These are phyloP conservation scores for Lepidopterella palustris DNA, from an alignment of 495 filamentous ascomycete species.

Conservation along the genomic window DNA sequence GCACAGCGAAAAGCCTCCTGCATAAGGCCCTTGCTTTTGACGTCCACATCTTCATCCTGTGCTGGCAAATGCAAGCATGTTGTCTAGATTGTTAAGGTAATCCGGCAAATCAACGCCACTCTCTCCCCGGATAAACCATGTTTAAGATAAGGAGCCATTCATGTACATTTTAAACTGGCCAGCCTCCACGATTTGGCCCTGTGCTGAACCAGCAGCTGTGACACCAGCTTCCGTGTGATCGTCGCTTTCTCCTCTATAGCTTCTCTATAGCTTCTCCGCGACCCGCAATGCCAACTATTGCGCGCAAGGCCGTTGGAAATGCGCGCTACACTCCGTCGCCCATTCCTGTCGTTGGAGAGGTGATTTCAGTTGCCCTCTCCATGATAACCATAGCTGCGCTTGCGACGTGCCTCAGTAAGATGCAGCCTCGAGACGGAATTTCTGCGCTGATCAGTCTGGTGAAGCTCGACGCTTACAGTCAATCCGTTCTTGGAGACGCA, in stretches of 20 bases:
- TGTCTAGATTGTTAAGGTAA: neutral
- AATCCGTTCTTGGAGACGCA: conserved; percentile 39
- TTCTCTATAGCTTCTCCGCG: neutral
- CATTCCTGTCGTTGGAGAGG: conserved; percentile 31
- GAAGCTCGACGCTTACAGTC: conserved; percentile 19
- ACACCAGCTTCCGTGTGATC: neutral
- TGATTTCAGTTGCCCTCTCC: conserved; percentile 41
- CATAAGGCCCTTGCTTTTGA: neutral
- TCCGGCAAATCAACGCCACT: neutral
- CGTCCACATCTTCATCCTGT: neutral
- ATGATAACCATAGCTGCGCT: conserved; percentile 41
- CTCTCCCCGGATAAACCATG: neutral
- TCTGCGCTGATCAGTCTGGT: conserved; percentile 2
- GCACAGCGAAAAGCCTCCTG: neutral
- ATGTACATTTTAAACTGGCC: neutral
- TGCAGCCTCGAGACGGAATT: neutral
- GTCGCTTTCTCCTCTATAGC: neutral
- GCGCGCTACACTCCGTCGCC: neutral
- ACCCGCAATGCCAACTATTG: neutral
- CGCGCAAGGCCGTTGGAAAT: neutral
- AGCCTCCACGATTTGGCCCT: neutral
- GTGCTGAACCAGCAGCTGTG: neutral
- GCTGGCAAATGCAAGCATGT: neutral
- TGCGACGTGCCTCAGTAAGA: conserved; percentile 44
- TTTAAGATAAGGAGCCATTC: neutral